Base-by-base conservation (phyloP, 2,329 filamentous ascomycete genomes). In the Akanthomyces muscarius region DNA sequence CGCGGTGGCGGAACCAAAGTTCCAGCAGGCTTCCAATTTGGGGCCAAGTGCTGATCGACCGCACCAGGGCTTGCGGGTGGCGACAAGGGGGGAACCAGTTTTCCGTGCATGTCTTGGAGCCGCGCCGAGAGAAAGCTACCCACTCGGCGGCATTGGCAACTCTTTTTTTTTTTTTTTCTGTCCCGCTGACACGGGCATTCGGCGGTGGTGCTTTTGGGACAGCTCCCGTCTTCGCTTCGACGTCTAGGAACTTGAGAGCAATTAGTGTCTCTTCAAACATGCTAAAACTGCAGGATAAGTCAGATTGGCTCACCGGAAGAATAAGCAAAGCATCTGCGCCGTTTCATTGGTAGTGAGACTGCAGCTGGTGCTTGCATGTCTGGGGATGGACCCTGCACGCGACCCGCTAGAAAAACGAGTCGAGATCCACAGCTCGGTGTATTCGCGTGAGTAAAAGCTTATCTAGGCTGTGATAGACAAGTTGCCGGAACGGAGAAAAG, bases 11-110 rank as follows among this genome's bases (percentile, higher is more conserved):
- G 44, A 42, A 36, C 52, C 52, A 55, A 56, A 56, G 51, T 56
- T 52, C 60, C 36, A 62, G 52, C 7, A 55, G 52, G 60, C 21
- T 62, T 42, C 51, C 60, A 55, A 33, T 62, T 62, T 13, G 42
- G 42, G 52, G 33, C 5, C 60, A 62, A 62, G 60, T 62, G 60
- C 60, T 62, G 60, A 62, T 62, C 52, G 60, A 41, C 41, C 25
- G 25, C 21, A 44, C 41, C 59, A 28, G 16, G 59, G 59, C 59
- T 33, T 61, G 59, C 51, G 51, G 59, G 59, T 61, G 59, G 59
- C 59, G 51, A 60, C 57, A 60, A 18, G 47, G 48, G 52, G 52
- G 57, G 48, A 23, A 21, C 59, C 41, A 55, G 30, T 55, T 54
- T 54, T 61, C 33, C 33, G 23, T 52, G 57, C 33, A 33, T 61